Evolutionary conservation across 805 yeast species (phyloP).

Genomic region (Spathaspora arborariae): DNA sequence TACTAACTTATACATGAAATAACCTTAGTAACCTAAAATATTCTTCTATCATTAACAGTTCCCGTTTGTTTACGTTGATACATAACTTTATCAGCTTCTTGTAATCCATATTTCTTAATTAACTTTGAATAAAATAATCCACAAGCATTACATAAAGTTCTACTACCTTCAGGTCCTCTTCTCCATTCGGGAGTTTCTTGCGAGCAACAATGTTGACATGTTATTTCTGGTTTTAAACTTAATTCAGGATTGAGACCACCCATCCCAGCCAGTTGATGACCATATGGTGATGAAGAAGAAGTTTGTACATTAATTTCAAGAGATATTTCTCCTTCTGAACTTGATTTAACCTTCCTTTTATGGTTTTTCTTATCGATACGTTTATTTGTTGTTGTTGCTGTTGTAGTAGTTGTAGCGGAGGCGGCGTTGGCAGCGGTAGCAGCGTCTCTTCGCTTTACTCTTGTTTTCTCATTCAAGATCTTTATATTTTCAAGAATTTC

Average conservation of each 20-base stretch:
- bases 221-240: conserved; percentile 11
- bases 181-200: conserved; percentile 90
- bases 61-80: conserved; percentile 16
- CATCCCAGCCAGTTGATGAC: conserved; percentile 3
- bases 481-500: conserved; percentile 6
- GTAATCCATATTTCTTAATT: conserved; percentile 43
- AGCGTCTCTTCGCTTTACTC: background rate
- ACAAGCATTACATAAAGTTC: conserved; percentile 89
- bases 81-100: conserved; percentile 38
- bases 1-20: background rate
- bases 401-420: background rate
- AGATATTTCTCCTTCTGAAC: conserved; percentile 9
- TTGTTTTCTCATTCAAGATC: conserved; percentile 1
- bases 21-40: conserved; percentile 6
- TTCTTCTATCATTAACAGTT: conserved; percentile 17
- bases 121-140: conserved; percentile 73
- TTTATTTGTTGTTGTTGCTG: background rate
- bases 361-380: background rate
- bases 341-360: conserved; percentile 2
- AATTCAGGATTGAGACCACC: conserved; percentile 17
- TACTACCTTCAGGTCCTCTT: conserved; percentile 78
- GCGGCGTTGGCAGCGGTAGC: background rate
- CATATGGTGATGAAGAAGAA: background rate
- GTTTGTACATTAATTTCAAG: conserved; percentile 4
- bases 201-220: conserved; percentile 61